Conservation (phyloP, 2,329 filamentous ascomycete genomes). For the Aspergillus melleus region DNA sequence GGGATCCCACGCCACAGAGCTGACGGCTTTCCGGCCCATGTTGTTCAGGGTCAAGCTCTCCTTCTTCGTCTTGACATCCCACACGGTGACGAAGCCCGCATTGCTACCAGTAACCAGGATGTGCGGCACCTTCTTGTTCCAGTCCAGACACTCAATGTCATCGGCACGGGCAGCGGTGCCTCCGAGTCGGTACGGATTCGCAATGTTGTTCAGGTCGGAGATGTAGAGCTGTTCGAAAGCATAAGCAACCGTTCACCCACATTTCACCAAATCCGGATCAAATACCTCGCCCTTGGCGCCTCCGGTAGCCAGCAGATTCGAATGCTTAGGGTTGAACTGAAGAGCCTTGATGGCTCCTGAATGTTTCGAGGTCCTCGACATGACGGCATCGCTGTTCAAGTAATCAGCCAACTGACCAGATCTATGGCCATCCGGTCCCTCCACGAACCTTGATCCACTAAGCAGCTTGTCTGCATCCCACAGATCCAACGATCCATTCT, state of each 20-base stretch:
- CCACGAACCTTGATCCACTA: conserved; percentile 50
- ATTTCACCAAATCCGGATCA: not conserved
- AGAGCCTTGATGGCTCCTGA: conserved; percentile 89
- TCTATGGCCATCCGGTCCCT: not conserved
- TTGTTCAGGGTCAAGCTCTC: conserved; percentile 93
- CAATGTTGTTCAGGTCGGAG: conserved; percentile 88
- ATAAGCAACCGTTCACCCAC: conserved; percentile 5
- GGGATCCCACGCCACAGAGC: conserved; percentile 95
- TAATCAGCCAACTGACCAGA: conserved; percentile 18
- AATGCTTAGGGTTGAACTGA: conserved; percentile 92
- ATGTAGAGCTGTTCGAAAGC: conserved; percentile 66
- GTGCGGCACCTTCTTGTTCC: conserved; percentile 97
- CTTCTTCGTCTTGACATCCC: conserved; percentile 98
- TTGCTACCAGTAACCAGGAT: conserved; percentile 92
- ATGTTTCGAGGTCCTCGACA: conserved; percentile 87
- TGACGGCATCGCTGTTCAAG: conserved; percentile 64
- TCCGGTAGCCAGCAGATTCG: conserved; percentile 87
- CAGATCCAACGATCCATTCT: conserved; percentile 88
- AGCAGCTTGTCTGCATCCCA: conserved; percentile 81
- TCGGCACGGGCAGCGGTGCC: conserved; percentile 85
- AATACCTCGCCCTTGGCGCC: conserved; percentile 82
- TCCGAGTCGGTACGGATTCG: conserved; percentile 84
- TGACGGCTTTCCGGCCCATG: conserved; percentile 84
- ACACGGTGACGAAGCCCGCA: conserved; percentile 94
- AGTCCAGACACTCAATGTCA: conserved; percentile 93